Conservation (phyloP, 2,329 filamentous ascomycete genomes). For the Stemphylium lycopersici region DNA sequence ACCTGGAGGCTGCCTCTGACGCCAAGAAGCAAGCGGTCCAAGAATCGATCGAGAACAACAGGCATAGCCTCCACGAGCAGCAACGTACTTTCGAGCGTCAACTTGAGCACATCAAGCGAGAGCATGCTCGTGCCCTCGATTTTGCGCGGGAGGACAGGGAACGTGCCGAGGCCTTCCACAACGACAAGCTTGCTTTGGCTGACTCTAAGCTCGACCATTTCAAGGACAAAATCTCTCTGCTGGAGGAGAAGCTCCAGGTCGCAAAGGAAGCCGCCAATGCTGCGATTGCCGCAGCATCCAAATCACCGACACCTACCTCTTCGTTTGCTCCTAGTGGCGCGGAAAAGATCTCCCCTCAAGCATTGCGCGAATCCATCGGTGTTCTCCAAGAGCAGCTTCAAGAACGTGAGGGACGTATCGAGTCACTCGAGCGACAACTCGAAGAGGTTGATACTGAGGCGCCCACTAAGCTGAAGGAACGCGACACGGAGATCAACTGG, state of each 20-base stretch:
- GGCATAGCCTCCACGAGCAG: conserved; percentile 62
- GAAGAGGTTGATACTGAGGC: conserved; percentile 76
- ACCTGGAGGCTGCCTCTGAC: conserved; percentile 79
- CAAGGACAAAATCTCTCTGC: conserved; percentile 80
- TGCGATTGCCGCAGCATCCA: conserved; percentile 72
- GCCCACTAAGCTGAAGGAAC: conserved; percentile 82
- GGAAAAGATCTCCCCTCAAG: conserved; percentile 92
- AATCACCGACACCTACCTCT: conserved; percentile 53
- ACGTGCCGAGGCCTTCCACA: conserved; percentile 76
- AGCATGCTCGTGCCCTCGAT: conserved; percentile 68
- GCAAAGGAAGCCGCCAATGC: conserved; percentile 85
- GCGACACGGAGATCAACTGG: conserved; percentile 94
- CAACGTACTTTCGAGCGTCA: conserved; percentile 46
- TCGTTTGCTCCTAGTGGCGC: conserved; percentile 56
- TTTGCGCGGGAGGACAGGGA: conserved; percentile 82
- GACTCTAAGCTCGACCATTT: conserved; percentile 85
- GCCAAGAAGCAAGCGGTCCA: conserved; percentile 67
- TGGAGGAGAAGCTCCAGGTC: conserved; percentile 91
- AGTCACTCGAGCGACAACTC: conserved; percentile 78
- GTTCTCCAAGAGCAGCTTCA: conserved; percentile 97
- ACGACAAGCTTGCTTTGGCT: conserved; percentile 80
- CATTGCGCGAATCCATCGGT: conserved; percentile 92
- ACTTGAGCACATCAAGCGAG: conserved; percentile 55
- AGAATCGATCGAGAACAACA: conserved; percentile 60
- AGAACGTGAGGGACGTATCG: conserved; percentile 87